Conservation (phyloP, 116 monocot genomes). For the Trichopus zeylanicus region DNA sequence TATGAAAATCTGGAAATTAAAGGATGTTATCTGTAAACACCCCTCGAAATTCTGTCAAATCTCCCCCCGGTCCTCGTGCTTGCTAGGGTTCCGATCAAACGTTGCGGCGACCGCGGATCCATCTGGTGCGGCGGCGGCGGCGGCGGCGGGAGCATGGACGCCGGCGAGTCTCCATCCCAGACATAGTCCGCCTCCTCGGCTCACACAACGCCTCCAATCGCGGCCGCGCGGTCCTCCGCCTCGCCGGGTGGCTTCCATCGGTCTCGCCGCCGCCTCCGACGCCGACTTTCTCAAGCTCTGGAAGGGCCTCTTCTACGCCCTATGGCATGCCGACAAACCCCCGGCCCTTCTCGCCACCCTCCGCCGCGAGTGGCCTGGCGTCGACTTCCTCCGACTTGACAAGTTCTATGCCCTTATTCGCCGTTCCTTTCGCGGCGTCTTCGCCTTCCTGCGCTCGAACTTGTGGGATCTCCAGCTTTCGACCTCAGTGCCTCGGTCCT, state of each 20-base stretch:
- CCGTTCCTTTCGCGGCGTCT: conserved; percentile 44
- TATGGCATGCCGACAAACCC: conserved; percentile 89
- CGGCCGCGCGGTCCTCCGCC: neutral
- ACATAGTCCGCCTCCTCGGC: neutral
- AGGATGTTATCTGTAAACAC: too few relatives aligned
- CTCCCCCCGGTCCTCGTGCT: too few relatives aligned
- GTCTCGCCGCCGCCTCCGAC: conserved; percentile 14
- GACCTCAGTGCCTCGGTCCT: conserved; percentile 20
- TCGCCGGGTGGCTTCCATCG: conserved; percentile 2
- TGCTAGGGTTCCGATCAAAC: too few relatives aligned
- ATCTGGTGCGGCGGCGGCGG: too few relatives aligned
- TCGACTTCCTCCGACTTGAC: conserved; percentile 79
- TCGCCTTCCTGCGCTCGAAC: conserved; percentile 33
- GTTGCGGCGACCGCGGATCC: too few relatives aligned
- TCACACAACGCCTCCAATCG: neutral
- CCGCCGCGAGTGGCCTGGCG: conserved; percentile 86
- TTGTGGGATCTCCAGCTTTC: conserved; percentile 41
- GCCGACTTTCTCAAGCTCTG: conserved; percentile 83
- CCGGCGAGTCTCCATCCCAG: neutral
- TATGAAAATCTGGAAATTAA: too few relatives aligned
- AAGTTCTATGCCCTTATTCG: conserved; percentile 89
- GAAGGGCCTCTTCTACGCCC: conserved; percentile 96
- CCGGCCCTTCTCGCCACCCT: conserved; percentile 57
- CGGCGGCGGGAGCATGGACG: neutral
- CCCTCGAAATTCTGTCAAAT: too few relatives aligned